These are phyloP conservation scores for Yamadazyma kitorensis DNA, from an alignment of 805 yeast genomes.

Conservation along the genomic window DNA sequence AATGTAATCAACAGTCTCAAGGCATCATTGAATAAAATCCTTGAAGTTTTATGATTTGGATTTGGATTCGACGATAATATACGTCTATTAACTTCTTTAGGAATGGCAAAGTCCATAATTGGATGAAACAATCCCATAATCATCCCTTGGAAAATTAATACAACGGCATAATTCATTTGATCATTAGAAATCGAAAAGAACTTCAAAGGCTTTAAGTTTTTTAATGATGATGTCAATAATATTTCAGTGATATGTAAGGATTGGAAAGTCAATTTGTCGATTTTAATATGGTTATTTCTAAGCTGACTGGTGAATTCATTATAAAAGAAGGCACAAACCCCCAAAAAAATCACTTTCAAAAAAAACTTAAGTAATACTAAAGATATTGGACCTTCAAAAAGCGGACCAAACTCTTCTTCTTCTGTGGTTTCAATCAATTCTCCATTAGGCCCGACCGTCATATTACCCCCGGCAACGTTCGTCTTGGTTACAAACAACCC, in stretches of 20 bases:
- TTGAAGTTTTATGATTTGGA: slow-evolving; percentile 21
- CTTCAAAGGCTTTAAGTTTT: slow-evolving; percentile 18
- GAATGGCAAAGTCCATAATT: slow-evolving; percentile 31
- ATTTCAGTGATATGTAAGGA: slow-evolving; percentile 37
- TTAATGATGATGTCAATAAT: slow-evolving; percentile 24
- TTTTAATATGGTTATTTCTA: slow-evolving; percentile 46
- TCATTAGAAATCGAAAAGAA: slow-evolving; percentile 1
- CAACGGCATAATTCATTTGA: slow-evolving; percentile 8
- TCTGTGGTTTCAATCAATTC: not conserved
- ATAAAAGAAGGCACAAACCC: slow-evolving; percentile 50
- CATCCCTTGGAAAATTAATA: slow-evolving; percentile 50
- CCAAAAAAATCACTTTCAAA: slow-evolving; percentile 24
- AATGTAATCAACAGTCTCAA: slow-evolving; percentile 53
- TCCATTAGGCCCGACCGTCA: not conserved
- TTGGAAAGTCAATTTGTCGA: slow-evolving; percentile 36
- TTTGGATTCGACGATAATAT: slow-evolving; percentile 39
- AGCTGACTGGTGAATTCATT: slow-evolving; percentile 52
- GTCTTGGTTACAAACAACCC: slow-evolving; percentile 8
- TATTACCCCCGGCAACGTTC: slow-evolving; percentile 5
- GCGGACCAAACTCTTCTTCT: not conserved
- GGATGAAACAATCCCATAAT: slow-evolving; percentile 59
- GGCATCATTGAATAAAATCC: slow-evolving; percentile 34
- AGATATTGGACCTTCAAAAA: slow-evolving; percentile 7
- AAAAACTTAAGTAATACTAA: slow-evolving; percentile 6
- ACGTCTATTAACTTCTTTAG: slow-evolving; percentile 26